Evolutionary conservation across 805 yeast genomes (phyloP), one percentile per base, ranked within the genome.

Genomic region (Kuraishia floccosa): DNA sequence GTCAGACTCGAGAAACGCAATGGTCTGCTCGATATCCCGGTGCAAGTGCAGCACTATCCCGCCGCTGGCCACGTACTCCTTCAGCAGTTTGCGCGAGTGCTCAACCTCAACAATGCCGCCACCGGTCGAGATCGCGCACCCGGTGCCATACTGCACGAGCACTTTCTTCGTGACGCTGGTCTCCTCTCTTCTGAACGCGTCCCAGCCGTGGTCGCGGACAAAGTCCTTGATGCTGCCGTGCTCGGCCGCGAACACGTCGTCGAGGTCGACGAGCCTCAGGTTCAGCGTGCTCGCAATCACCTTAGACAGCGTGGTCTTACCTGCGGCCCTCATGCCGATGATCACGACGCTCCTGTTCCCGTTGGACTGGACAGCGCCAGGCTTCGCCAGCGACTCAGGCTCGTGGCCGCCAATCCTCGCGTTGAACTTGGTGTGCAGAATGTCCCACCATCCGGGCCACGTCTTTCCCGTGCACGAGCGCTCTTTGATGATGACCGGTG

Each of bases 371-470:
- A 34, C 30, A n/a, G 40, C 37, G 10, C 20, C 27, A n/a, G n/a
- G n/a, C 10, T 39, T 35, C 13, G 41, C n/a, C 30, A 35, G 37
- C 36, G 35, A 39, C 34, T 35, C 38, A 5, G 69, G 66, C 47
- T 82, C 93, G 43, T 63, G 64, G 17, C 98, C 98, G 44, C 75
- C 80, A 23, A 91, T 54, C 8, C 54, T 45, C 17, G 72, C 79
- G 14, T 74, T 68, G 44, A 91, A 72, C 29, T 66, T 57, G 30
- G 80, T 68, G 49, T 76, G 86, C 39, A 91, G 62, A 22, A 76
- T 69, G 56, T 91, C 98, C 98, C 98, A 91, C 98, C 98, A 91
- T 24, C 96, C 97, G 14, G 98, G 98, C 98, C 98, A 91, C 0
- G 98, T 91, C 60, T 91, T 91, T 35, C 89, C 93, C 2, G 96